Evolutionary conservation across 176 grass and related monocot genomes (phyloP).

Genomic region (Oryza nivara): DNA sequence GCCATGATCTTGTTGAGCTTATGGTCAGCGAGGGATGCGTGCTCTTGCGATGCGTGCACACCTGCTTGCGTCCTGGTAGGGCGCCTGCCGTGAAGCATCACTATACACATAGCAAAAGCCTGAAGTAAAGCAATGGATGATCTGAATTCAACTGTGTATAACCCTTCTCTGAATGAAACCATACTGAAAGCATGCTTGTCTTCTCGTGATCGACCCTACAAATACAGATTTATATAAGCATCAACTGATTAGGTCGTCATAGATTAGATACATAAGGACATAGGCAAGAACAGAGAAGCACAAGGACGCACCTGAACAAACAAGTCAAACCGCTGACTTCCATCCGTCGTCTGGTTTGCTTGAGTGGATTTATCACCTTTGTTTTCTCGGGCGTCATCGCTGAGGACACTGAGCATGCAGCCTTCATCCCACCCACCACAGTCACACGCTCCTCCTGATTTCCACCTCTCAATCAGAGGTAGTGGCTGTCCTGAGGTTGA

Average conservation of each 20-base stretch:
- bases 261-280: conserved; percentile 28
- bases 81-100: conserved; percentile 64
- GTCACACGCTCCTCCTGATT: conserved; percentile 78
- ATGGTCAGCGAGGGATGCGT: conserved; percentile 42
- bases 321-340: conserved; percentile 66
- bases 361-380: conserved; percentile 31
- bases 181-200: conserved; percentile 65
- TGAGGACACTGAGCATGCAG: conserved; percentile 71
- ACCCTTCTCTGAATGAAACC: conserved; percentile 80
- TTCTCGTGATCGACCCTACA: conserved; percentile 57
- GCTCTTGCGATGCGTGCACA: conserved; percentile 35
- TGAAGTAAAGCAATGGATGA: conserved; percentile 73
- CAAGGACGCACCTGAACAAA: conserved; percentile 60
- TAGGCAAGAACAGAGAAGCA: conserved; percentile 5
- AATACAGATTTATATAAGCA: conserved; percentile 20
- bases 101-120: conserved; percentile 85
- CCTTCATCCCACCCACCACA: conserved; percentile 99
- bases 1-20: conserved; percentile 47
- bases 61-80: conserved; percentile 41
- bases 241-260: background rate
- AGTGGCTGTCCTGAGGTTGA: conserved; percentile 57
- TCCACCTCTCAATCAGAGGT: conserved; percentile 91
- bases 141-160: conserved; percentile 73
- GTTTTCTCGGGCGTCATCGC: conserved; percentile 34
- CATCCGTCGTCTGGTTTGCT: conserved; percentile 40